Conservation (phyloP, 2,329 filamentous ascomycete species). For the Diaporthe citriasiana region DNA sequence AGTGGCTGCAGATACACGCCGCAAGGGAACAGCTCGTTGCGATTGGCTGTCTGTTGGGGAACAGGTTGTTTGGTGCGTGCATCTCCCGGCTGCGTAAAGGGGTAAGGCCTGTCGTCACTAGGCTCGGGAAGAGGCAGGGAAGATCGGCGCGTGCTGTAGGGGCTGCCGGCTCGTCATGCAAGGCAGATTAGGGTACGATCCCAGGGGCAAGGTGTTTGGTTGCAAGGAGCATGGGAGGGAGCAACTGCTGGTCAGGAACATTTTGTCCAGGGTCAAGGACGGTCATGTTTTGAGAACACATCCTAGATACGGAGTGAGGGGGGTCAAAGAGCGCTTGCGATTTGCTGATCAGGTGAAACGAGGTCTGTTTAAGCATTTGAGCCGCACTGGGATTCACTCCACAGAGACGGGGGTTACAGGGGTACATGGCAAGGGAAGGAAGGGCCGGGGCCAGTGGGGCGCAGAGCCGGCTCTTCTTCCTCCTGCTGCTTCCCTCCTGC, state of each 20-base stretch:
- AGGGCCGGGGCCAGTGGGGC: constrained; percentile 22
- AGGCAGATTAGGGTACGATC: constrained; percentile 28
- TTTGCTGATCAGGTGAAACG: constrained; percentile 40
- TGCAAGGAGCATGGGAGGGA: background rate
- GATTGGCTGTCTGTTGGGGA: constrained; percentile 13
- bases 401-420: background rate
- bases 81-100: constrained; percentile 15
- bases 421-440: background rate
- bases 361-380: constrained; percentile 42
- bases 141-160: background rate
- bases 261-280: background rate
- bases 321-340: constrained; percentile 35
- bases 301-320: constrained; percentile 4
- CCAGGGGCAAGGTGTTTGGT: background rate
- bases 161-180: background rate
- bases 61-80: background rate
- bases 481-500: background rate
- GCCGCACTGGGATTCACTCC: constrained; percentile 36
- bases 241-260: background rate
- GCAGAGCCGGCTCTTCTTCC: constrained; percentile 7
- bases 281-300: constrained; percentile 27
- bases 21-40: background rate
- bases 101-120: constrained; percentile 13
- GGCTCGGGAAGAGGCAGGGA: background rate
- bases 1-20: constrained; percentile 5